Base-by-base conservation (phyloP, 371 early-diverging fungal genomes). In the Zychaea mexicana region DNA sequence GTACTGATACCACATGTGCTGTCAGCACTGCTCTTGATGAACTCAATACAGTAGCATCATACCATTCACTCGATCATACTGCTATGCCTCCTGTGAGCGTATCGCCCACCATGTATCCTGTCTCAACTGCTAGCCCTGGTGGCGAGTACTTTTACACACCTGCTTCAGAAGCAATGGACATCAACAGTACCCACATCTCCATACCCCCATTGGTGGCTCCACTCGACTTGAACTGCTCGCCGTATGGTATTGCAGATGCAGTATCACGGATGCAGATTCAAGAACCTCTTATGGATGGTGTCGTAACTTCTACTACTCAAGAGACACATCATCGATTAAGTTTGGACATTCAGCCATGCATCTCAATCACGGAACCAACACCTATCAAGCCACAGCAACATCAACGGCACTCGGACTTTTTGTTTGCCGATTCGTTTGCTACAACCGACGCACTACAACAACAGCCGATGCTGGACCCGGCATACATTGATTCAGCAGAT, bases 361-460 rank as follows among this genome's bases (percentile, higher is more conserved):
- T 69, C 47, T 69, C 70, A 1, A 65, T 69, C 15, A 69, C 70
- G 6, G 70, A 69, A 36, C 70, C 70, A 3, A 69, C 70, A 15
- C 70, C 70, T 15, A 54, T 69, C 39, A 58, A 57, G 45, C 62
- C 52, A 22, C 38, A 24, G 45, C 22, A 19, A 52, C 39, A 31
- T 21, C 46, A 42, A 42, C 42, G 36, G 2, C 42, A 61, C 45
- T 49, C 67, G 19, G 67, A 67, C 36, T 46, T 67, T 57, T 33
- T 28, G 32, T 46, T 62, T 13, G 59, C 57, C 10, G 67, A 67
- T 62, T 52, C 62, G 53, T 67, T 67, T 47, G 62, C 61, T 31
- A 42, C 57, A n/a, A 30, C 47, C n/a, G n/a, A 26, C 38, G 27
- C 9, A 45, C 46, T 26, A 21, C 65, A 52, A 46, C 49, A 57